A percentile compares a stretch with the other conserved stretches of the same genome.
Evolutionary conservation across 192 early-diverging fungal species (phyloP).

Genomic region (Coemansia sp.): DNA sequence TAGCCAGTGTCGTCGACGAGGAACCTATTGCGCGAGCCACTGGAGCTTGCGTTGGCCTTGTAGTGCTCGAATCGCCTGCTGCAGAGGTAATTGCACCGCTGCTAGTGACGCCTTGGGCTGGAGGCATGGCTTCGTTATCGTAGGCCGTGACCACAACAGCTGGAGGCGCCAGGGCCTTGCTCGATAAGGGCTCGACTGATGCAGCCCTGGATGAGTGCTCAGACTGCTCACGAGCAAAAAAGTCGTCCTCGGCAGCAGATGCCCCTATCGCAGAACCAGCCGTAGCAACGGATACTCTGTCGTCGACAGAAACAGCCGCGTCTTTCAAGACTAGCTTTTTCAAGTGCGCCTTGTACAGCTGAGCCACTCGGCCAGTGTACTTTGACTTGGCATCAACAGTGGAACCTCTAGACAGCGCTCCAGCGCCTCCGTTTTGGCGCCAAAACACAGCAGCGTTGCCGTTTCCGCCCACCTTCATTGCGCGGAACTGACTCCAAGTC

Average conservation of each 20-base stretch:
- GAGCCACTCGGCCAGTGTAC: slow-evolving; percentile 72
- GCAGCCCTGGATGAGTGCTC: slow-evolving; percentile 8
- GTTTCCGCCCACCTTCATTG: slow-evolving; percentile 90
- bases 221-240: slow-evolving; percentile 28
- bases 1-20: slow-evolving; percentile 3
- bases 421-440: slow-evolving; percentile 63
- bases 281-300: slow-evolving; percentile 21
- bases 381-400: slow-evolving; percentile 76
- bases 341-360: slow-evolving; percentile 81
- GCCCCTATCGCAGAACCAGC: not conserved
- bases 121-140: not conserved
- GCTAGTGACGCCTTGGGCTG: not conserved
- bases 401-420: slow-evolving; percentile 21
- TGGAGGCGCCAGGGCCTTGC: slow-evolving; percentile 26
- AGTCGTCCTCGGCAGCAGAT: slow-evolving; percentile 19
- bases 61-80: not conserved
- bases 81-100: not conserved
- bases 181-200: not conserved
- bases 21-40: slow-evolving; percentile 29
- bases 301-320: slow-evolving; percentile 23
- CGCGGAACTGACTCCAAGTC: slow-evolving; percentile 88
- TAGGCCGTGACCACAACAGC: slow-evolving; percentile 2
- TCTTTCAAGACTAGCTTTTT: slow-evolving; percentile 71
- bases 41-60: slow-evolving; percentile 18
- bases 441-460: slow-evolving; percentile 77